phyloP scores from a whole-genome alignment of 225 moss, liverwort and hornwort species.

The Asterella californica region DNA sequence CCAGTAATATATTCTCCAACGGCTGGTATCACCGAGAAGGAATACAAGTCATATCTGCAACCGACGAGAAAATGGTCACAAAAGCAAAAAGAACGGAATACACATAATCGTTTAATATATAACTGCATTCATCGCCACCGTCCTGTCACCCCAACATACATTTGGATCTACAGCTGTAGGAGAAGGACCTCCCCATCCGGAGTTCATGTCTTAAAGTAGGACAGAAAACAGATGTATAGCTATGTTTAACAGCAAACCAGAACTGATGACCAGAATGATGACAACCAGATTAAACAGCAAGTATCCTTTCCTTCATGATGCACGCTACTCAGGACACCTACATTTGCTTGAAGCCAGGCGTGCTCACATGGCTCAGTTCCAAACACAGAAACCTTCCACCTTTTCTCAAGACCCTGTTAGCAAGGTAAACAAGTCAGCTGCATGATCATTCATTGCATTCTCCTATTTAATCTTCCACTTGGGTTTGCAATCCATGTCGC shows the following conservation, averaged over 20 bases:
- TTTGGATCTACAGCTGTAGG: neutral
- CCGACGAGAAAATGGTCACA: neutral
- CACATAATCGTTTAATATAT: neutral
- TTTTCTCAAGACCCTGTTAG: constrained; percentile 67
- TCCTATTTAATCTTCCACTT: too few relatives aligned
- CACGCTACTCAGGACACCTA: constrained; percentile 30
- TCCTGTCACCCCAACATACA: neutral
- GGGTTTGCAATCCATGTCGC: constrained; percentile 37
- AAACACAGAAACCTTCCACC: constrained; percentile 90
- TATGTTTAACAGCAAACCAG: neutral
- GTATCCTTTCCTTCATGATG: neutral
- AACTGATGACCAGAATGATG: neutral
- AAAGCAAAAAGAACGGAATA: neutral
- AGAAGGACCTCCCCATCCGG: neutral
- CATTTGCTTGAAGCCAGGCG: constrained; percentile 82
- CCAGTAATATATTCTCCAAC: constrained; percentile 79
- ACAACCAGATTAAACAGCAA: neutral
- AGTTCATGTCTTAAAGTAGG: neutral
- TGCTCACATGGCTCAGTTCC: constrained; percentile 82
- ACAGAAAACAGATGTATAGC: neutral
- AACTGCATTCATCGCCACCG: neutral
- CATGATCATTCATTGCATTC: neutral
- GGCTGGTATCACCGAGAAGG: constrained; percentile 80
- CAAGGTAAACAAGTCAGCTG: neutral
- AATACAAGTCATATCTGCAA: constrained; percentile 80